phyloP scores from a whole-genome alignment of 2,329 filamentous ascomycete species.

The Zopfia rhizophila region DNA sequence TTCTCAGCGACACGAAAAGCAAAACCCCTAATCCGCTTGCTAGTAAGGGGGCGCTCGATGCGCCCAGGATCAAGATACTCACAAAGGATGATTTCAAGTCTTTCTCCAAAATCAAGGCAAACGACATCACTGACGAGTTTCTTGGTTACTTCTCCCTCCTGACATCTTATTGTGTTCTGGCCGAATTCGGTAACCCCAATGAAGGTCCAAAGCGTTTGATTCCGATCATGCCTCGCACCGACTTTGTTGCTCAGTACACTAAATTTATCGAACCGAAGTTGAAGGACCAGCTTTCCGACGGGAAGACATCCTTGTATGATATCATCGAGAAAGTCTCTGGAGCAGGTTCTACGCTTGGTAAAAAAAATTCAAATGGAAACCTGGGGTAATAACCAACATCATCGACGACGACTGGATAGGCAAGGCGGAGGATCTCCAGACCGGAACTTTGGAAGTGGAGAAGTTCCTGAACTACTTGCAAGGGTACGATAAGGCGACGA shows the following conservation, averaged over 20 bases:
- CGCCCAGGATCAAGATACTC: slow-evolving; percentile 15
- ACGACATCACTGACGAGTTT: slow-evolving; percentile 20
- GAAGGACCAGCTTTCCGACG: slow-evolving; percentile 13
- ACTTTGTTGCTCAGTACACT: slow-evolving; percentile 22
- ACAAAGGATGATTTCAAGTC: slow-evolving; percentile 13
- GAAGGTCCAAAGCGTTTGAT: slow-evolving; percentile 21
- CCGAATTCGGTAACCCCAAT: slow-evolving; percentile 12
- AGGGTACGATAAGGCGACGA: slow-evolving; percentile 18
- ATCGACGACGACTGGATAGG: slow-evolving; percentile 13
- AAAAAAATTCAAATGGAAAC: slow-evolving; percentile 4
- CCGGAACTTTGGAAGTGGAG: slow-evolving; percentile 19
- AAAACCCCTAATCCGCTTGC: slow-evolving; percentile 14
- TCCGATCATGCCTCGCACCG: slow-evolving; percentile 24
- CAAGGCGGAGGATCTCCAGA: slow-evolving; percentile 14
- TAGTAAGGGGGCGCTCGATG: slow-evolving; percentile 7
- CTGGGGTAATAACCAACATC: slow-evolving; percentile 7
- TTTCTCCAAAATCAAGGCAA: slow-evolving; percentile 16
- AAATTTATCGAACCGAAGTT: slow-evolving; percentile 21
- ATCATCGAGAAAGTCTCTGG: slow-evolving; percentile 16
- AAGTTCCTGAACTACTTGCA: slow-evolving; percentile 21
- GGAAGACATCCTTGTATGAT: slow-evolving; percentile 18
- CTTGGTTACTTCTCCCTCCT: slow-evolving; percentile 24
- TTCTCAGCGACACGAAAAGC: slow-evolving; percentile 15
- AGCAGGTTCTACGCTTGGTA: slow-evolving; percentile 11
- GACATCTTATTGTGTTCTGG: slow-evolving; percentile 22